Percentiles rank a stretch among this genome's conserved stretches.
Conservation (phyloP, 108 stramenopile species). For the Skeletonema potamos region DNA sequence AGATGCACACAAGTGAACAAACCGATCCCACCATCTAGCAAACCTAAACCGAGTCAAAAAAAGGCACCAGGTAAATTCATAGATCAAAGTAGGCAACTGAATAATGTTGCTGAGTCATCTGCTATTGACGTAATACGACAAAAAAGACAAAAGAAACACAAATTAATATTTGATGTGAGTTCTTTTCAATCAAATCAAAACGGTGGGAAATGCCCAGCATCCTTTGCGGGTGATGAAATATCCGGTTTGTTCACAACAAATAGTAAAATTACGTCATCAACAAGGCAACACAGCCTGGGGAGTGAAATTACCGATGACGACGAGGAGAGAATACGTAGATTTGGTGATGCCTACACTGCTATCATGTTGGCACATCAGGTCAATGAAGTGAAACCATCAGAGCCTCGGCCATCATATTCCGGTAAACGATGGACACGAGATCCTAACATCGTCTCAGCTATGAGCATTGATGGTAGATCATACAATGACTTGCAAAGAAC, state of each 20-base stretch:
- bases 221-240: conserved; percentile 13
- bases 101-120: neutral
- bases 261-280: conserved; percentile 23
- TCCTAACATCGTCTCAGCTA: conserved; percentile 34
- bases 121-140: conserved; percentile 5
- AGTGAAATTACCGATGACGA: conserved; percentile 25
- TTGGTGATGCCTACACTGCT: conserved; percentile 77
- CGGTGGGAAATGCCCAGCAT: neutral
- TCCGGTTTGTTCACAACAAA: conserved; percentile 29
- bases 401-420: conserved; percentile 12
- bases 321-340: conserved; percentile 58
- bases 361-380: conserved; percentile 59
- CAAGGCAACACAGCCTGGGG: neutral
- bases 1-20: neutral
- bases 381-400: conserved; percentile 20
- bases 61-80: neutral
- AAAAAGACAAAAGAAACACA: conserved; percentile 23
- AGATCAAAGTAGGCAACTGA: neutral
- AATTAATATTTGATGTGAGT: conserved; percentile 28
- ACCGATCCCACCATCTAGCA: neutral
- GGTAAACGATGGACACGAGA: conserved; percentile 78
- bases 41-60: neutral
- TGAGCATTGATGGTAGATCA: conserved; percentile 48
- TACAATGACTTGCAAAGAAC: conserved; percentile 66
- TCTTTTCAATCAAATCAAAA: conserved; percentile 1